These are phyloP conservation scores for Xylaria cubensis DNA, from an alignment of 495 filamentous ascomycete species.

Conservation along the genomic window DNA sequence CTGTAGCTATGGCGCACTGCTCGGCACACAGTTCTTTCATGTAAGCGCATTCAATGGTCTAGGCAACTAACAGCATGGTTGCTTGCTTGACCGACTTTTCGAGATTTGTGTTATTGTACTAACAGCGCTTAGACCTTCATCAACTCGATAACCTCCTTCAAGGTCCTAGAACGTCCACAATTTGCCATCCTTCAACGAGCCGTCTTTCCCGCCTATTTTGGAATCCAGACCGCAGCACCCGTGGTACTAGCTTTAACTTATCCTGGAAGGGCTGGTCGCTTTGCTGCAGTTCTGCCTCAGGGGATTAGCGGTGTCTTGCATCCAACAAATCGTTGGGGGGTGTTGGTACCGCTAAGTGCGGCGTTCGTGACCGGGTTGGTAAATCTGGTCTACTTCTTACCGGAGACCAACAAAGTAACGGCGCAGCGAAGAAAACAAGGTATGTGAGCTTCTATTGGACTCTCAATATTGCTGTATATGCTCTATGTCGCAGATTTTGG, in stretches of 20 bases:
- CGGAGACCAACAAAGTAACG: slow-evolving; percentile 75
- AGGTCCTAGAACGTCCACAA: slow-evolving; percentile 74
- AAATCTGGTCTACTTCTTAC: slow-evolving; percentile 73
- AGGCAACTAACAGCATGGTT: not conserved
- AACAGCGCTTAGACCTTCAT: slow-evolving; percentile 70
- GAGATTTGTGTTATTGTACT: not conserved
- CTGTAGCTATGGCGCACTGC: slow-evolving; percentile 75
- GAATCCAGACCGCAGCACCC: slow-evolving; percentile 76
- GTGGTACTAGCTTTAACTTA: slow-evolving; percentile 80
- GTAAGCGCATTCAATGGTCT: slow-evolving; percentile 47
- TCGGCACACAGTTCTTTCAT: slow-evolving; percentile 82
- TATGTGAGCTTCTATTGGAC: slow-evolving; percentile 43
- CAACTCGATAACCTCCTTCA: slow-evolving; percentile 75
- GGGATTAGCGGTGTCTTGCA: slow-evolving; percentile 64
- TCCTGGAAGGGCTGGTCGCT: slow-evolving; percentile 19
- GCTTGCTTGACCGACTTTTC: not conserved
- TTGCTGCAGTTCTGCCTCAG: slow-evolving; percentile 36
- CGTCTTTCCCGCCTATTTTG: slow-evolving; percentile 88
- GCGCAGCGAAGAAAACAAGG: slow-evolving; percentile 76
- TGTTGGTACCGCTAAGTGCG: slow-evolving; percentile 68
- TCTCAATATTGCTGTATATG: not conserved
- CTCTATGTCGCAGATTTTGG: not conserved
- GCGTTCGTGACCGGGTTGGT: slow-evolving; percentile 67
- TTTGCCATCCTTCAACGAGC: slow-evolving; percentile 79
- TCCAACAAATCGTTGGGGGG: slow-evolving; percentile 60